Base-by-base conservation (phyloP, 2,329 filamentous ascomycete species). In the Talaromyces albobiverticillius region DNA sequence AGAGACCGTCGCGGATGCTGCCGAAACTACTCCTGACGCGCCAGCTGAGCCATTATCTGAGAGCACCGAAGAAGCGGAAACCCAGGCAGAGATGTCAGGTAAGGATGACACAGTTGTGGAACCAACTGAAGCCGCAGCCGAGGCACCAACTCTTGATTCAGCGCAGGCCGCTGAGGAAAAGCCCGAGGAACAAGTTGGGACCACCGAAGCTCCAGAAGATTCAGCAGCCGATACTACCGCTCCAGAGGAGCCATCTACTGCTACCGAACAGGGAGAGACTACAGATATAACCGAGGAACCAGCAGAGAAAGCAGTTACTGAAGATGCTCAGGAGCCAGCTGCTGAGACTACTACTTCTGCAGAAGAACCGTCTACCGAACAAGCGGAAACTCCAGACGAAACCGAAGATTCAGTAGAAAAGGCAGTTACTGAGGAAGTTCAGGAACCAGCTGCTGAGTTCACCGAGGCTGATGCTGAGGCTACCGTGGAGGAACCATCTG, bases 401-500 rank as follows among this genome's bases (percentile, higher is more conserved):
- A 26, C 22, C 2, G 45, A 49, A 49, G 34, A 52, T 6, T 9
- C 26, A 29, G 31, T 42, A 3, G 42, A 48, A 25, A 22, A 51
- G 25, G 18, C 32, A 20, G 31, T n/a, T 46, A 7, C 34, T 29
- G 25, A 29, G 25, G 32, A 36, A 36, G 32, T 5, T 36, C 32
- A 23, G 41, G 16, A 26, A 31, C 26, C 9, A 25, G 38, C 38
- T 26, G 36, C 16, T n/a, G 40, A 42, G 3, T n/a, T n/a, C n/a
- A n/a, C n/a, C n/a, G n/a, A n/a, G n/a, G 55, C 46, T 18, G 45
- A 36, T 16, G n/a, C 32, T 29, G 36, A 11, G 22, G 54, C 40
- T 18, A 16, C 50, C 18, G 50, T 38, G 13, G 46, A 54, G 18
- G 54, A 56, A 22, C 23, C 54, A 5, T 25, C 48, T 22, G 34